Evolutionary conservation across 2,329 filamentous ascomycete species (phyloP).

Genomic region (Cordyceps militaris): DNA sequence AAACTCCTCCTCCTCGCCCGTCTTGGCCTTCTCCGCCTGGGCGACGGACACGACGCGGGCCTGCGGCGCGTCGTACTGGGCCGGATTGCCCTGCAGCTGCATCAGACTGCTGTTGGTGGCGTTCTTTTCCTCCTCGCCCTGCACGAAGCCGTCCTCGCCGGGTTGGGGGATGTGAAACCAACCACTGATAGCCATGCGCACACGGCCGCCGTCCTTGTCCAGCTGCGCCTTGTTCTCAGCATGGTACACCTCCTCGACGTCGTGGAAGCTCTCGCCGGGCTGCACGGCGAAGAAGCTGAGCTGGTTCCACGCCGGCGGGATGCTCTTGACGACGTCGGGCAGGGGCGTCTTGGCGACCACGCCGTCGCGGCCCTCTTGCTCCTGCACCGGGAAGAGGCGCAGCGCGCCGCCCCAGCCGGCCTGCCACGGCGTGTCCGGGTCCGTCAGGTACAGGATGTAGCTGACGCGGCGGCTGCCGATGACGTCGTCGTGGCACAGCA

Average conservation of each 20-base stretch:
- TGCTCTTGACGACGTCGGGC: conserved; percentile 71
- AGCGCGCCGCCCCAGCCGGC: conserved; percentile 88
- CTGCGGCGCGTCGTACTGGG: conserved; percentile 78
- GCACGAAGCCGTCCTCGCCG: conserved; percentile 85
- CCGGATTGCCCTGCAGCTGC: conserved; percentile 86
- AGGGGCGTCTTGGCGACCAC: conserved; percentile 71
- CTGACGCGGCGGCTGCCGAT: conserved; percentile 94
- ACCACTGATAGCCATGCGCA: conserved; percentile 96
- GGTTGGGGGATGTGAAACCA: conserved; percentile 98
- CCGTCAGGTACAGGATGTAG: conserved; percentile 93
- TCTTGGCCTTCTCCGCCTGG: conserved; percentile 29
- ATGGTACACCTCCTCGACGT: conserved; percentile 95
- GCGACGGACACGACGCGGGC: conserved; percentile 46
- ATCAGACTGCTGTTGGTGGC: conserved; percentile 85
- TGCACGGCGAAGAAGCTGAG: conserved; percentile 97
- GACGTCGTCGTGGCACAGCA: conserved; percentile 96
- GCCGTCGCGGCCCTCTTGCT: conserved; percentile 55
- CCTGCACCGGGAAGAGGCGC: conserved; percentile 70
- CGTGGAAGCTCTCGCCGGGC: conserved; percentile 97
- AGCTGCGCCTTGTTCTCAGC: conserved; percentile 52
- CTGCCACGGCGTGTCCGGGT: conserved; percentile 87
- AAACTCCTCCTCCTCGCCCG: conserved; percentile 45
- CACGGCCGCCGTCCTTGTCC: conserved; percentile 62
- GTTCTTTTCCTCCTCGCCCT: conserved; percentile 81
- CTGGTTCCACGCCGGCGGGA: conserved; percentile 95